A percentile compares a stretch with the other conserved stretches of the same genome.
phyloP scores from a whole-genome alignment of 1,284 basidiomycete species.

The Termitomyces sp. region DNA sequence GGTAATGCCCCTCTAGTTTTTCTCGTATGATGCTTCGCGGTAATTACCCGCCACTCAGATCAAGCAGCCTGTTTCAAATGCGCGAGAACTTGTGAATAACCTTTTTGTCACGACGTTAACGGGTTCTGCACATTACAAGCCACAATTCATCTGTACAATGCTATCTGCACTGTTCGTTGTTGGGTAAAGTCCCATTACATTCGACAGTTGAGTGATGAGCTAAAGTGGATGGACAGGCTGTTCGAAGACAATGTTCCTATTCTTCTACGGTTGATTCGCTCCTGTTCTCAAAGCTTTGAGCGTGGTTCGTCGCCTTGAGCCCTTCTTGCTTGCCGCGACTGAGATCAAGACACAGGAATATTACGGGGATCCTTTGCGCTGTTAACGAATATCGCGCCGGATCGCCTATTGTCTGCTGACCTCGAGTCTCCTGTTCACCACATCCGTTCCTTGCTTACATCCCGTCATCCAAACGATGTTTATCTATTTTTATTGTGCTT shows the following conservation, averaged over 20 bases:
- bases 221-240: slow-evolving; percentile 13
- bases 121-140: not conserved
- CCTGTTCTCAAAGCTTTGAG: slow-evolving; percentile 24
- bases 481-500: slow-evolving; percentile 64
- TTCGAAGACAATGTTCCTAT: slow-evolving; percentile 27
- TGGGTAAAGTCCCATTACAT: slow-evolving; percentile 15
- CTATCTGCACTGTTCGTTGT: slow-evolving; percentile 13
- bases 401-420: slow-evolving; percentile 24
- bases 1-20: slow-evolving; percentile 17
- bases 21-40: not conserved
- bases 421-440: slow-evolving; percentile 34
- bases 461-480: slow-evolving; percentile 51
- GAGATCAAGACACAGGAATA: slow-evolving; percentile 26
- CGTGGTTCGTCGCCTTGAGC: slow-evolving; percentile 27
- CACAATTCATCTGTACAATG: slow-evolving; percentile 15
- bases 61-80: slow-evolving; percentile 11
- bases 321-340: slow-evolving; percentile 6
- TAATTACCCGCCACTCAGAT: slow-evolving; percentile 4
- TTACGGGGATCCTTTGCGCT: slow-evolving; percentile 48
- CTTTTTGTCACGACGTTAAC: slow-evolving; percentile 7
- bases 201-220: not conserved
- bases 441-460: slow-evolving; percentile 54
- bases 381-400: slow-evolving; percentile 29
- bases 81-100: slow-evolving; percentile 6
- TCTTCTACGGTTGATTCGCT: slow-evolving; percentile 38